Percentiles rank a stretch among this genome's conserved stretches.
Conservation (phyloP, 805 yeast genomes). For the Candida tammaniensis region DNA sequence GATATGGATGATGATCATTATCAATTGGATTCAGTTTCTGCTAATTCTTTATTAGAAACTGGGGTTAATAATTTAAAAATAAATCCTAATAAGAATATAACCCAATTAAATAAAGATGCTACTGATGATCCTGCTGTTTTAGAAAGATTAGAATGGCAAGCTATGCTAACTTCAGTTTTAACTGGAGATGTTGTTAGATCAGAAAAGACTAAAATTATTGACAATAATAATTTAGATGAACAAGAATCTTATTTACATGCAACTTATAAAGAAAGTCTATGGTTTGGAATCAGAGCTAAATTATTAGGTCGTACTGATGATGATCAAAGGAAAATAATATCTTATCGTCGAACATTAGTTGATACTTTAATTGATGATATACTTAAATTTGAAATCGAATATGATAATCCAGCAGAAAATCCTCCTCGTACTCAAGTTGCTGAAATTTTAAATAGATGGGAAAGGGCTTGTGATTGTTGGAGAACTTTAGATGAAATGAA, state of each 20-base stretch:
- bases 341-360: slow-evolving; percentile 67
- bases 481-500: slow-evolving; percentile 74
- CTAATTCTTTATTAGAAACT: slow-evolving; percentile 35
- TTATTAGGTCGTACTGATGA: slow-evolving; percentile 75
- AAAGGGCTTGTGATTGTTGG: slow-evolving; percentile 74
- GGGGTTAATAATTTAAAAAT: slow-evolving; percentile 22
- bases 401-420: slow-evolving; percentile 29
- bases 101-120: slow-evolving; percentile 34
- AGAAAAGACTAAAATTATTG: slow-evolving; percentile 76
- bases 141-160: slow-evolving; percentile 94
- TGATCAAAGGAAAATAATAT: slow-evolving; percentile 69
- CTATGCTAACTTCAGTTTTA: slow-evolving; percentile 83
- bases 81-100: slow-evolving; percentile 31
- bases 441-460: slow-evolving; percentile 56
- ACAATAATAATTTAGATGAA: slow-evolving; percentile 38
- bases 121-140: slow-evolving; percentile 47
- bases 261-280: slow-evolving; percentile 65
- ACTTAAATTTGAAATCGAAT: slow-evolving; percentile 55
- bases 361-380: slow-evolving; percentile 73
- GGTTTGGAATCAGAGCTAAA: slow-evolving; percentile 87
- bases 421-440: slow-evolving; percentile 49
- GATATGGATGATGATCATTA: slow-evolving; percentile 43
- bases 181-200: slow-evolving; percentile 93
- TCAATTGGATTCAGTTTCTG: slow-evolving; percentile 46
- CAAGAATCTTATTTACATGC: slow-evolving; percentile 52